Percentiles rank a stretch among this genome's conserved stretches.
These are phyloP conservation scores for Fusarium sarcochroum DNA, from an alignment of 2,329 filamentous ascomycete species.

Conservation along the genomic window DNA sequence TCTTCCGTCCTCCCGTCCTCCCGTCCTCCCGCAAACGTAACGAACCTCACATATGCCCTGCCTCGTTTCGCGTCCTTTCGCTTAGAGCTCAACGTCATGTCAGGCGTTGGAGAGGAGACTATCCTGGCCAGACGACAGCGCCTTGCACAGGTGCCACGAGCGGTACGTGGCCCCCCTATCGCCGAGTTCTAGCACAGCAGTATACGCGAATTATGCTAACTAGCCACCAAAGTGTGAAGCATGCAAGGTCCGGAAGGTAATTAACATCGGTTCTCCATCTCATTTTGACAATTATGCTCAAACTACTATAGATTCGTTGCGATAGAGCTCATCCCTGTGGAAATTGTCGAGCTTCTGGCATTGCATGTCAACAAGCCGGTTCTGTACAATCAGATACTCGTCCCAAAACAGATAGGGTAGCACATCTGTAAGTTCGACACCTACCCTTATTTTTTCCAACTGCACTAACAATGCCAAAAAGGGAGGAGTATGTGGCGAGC, in stretches of 20 bases:
- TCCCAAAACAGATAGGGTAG: constrained; percentile 26
- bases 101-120: constrained; percentile 24
- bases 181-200: not conserved
- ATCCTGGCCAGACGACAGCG: constrained; percentile 29
- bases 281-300: rapidly evolving
- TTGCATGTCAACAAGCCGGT: constrained; percentile 32
- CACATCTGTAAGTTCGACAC: constrained; percentile 16
- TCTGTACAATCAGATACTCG: constrained; percentile 19
- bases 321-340: constrained; percentile 31
- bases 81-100: constrained; percentile 10
- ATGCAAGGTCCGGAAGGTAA: constrained; percentile 38
- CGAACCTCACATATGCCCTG: not conserved
- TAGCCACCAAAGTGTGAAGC: constrained; percentile 27
- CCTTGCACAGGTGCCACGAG: constrained; percentile 32
- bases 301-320: constrained; percentile 27
- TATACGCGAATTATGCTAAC: constrained; percentile 6
- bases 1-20: constrained; percentile 14
- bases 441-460: rapidly evolving
- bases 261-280: not conserved
- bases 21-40: constrained; percentile 8
- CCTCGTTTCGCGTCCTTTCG: not conserved
- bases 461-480: not conserved
- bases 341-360: constrained; percentile 33
- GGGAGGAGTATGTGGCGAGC: constrained; percentile 28
- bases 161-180: constrained; percentile 20